A percentile compares a stretch with the other conserved stretches of the same genome.
Conservation (phyloP, 345 rosid species). For the Eucalyptus melliodora region DNA sequence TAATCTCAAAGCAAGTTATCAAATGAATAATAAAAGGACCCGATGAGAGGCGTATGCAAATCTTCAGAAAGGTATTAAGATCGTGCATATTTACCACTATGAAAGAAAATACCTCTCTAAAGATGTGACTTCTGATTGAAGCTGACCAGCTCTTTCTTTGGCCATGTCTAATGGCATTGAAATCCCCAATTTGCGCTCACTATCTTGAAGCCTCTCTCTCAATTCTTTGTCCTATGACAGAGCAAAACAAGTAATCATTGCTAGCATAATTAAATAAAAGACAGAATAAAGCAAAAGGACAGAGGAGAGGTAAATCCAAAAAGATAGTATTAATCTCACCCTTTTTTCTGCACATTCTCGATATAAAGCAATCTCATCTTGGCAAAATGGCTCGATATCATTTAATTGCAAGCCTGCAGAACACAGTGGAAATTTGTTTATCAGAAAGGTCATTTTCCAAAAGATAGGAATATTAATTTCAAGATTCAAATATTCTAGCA, state of each 20-base stretch:
- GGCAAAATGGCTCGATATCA: slow-evolving; percentile 89
- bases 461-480: not conserved
- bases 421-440: not conserved
- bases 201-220: slow-evolving; percentile 72
- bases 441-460: not conserved
- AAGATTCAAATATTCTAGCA: not conserved
- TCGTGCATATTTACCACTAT: not conserved
- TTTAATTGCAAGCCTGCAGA: slow-evolving; percentile 74
- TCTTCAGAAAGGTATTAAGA: not conserved
- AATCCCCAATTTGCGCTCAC: slow-evolving; percentile 77
- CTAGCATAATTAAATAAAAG: not conserved
- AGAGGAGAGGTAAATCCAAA: not conserved
- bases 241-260: not conserved
- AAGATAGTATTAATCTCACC: slow-evolving; percentile 15
- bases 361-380: slow-evolving; percentile 83
- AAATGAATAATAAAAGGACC: not conserved
- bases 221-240: slow-evolving; percentile 64
- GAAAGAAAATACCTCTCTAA: slow-evolving; percentile 56
- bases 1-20: not conserved
- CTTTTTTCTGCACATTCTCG: slow-evolving; percentile 71
- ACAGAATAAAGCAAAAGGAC: not conserved
- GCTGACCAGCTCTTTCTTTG: slow-evolving; percentile 62
- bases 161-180: slow-evolving; percentile 84
- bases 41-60: not conserved
- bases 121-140: slow-evolving; percentile 73